Evolutionary conservation across 1,284 basidiomycete species (phyloP), one percentile per base, ranked within the genome.

Genomic region (Exobasidium rhododendri): DNA sequence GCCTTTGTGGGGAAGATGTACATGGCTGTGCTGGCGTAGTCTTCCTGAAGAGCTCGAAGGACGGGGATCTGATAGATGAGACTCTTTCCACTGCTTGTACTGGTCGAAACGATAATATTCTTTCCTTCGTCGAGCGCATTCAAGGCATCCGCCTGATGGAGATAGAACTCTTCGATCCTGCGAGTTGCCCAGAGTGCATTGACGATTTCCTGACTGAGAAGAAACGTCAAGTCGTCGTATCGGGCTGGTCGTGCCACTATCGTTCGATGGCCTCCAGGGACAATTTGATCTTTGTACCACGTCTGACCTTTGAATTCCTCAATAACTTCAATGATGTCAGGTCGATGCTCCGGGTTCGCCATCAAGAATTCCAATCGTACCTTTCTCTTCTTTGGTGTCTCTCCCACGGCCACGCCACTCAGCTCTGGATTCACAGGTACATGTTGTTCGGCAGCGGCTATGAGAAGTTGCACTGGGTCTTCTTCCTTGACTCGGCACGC

Each of bases 1-100:
- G 92, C 92, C 88, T 94, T 94, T 0, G 92, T 94, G 0, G 92
- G 92, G 72, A 93, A 94, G 52, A 94, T 85, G 74, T 92, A 90
- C 55, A 94, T 85, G 1, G 90, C 91, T 0, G 88, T 93, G 1
- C 88, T 78, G 14, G 81, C 73, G 2, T 78, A 76, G 74, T 90
- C 84, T 22, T 84, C 81, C 78, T 91, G 87, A 51, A 94, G 81
- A 61, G 86, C 86, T 49, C 81, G 84, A 52, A 93, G 80, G 7
- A 91, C 80, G 0, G 92, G 92, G 13, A 92, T 61, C 57, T 79
- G 82, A 59, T 83, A 94, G 56, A 94, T 92, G 22, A 94, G 83
- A 77, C 90, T 93, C 81, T 94, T 94, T 6, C 92, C 92, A 2
- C 91, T 92, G 1, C 91, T 91, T 1, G 92, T 94, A 68, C 88